Conservation (phyloP, 164 flowering plant genomes). For the Vitis rupestris region DNA sequence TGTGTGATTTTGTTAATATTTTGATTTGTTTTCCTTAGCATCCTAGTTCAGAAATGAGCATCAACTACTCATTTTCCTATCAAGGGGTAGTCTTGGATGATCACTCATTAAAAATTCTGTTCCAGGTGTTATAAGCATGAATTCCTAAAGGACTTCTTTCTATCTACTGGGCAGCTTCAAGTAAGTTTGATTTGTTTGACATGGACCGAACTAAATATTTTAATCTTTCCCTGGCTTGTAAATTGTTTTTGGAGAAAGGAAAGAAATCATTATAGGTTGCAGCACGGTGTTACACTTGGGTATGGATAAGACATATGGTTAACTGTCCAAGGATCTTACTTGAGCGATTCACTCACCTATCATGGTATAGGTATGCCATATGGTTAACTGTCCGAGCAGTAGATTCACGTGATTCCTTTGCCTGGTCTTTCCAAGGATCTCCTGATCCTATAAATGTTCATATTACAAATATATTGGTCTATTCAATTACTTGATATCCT, state of each 20-base stretch:
- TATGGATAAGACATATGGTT: too few species aligned
- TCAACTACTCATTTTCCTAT: too few species aligned
- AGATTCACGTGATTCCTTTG: too few species aligned
- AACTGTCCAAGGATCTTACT: too few species aligned
- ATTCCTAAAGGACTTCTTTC: conserved; percentile 82
- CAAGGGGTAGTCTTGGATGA: neutral
- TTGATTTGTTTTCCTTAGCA: neutral
- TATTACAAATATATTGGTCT: too few species aligned
- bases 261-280: neutral
- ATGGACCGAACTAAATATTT: neutral
- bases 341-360: too few species aligned
- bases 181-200: conserved; percentile 39
- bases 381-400: too few species aligned
- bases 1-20: neutral
- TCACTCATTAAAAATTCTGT: conserved; percentile 12
- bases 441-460: too few species aligned
- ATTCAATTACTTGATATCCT: too few species aligned
- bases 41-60: neutral
- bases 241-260: neutral
- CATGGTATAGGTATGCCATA: too few species aligned
- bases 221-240: neutral
- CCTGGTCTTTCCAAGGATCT: too few species aligned
- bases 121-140: conserved; percentile 84
- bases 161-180: conserved; percentile 83
- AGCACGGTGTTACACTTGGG: too few species aligned